phyloP scores from a whole-genome alignment of 192 early-diverging fungal genomes.

The Umbelopsis vinacea region DNA sequence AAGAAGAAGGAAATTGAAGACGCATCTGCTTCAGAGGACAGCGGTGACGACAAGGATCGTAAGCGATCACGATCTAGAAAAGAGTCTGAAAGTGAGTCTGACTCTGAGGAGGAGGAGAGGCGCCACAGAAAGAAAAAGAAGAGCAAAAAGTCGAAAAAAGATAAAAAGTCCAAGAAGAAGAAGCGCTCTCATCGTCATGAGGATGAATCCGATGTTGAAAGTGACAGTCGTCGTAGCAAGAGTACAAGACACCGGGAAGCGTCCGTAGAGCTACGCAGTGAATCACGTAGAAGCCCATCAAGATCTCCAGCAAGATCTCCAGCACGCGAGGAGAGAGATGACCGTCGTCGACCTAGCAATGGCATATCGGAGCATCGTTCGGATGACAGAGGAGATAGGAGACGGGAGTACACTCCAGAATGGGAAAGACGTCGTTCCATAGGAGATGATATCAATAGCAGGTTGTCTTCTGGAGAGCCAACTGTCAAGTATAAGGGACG shows the following conservation, averaged over 20 bases:
- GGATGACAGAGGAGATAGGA: not conserved
- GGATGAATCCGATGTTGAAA: not conserved
- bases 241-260: not conserved
- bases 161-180: constrained; percentile 35
- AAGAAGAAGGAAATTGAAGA: constrained; percentile 32
- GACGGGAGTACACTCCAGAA: constrained; percentile 28
- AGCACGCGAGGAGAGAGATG: not conserved
- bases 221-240: constrained; percentile 25
- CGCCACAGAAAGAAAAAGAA: constrained; percentile 40
- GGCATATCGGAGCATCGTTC: not conserved
- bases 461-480: constrained; percentile 36
- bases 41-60: constrained; percentile 19
- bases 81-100: constrained; percentile 28
- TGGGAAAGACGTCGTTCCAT: constrained; percentile 35
- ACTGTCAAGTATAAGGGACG: constrained; percentile 59
- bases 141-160: constrained; percentile 44
- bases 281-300: not conserved
- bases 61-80: constrained; percentile 31
- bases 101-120: constrained; percentile 39
- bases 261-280: no score
- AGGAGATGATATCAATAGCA: constrained; percentile 22
- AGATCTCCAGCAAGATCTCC: constrained; percentile 11
- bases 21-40: constrained; percentile 26
- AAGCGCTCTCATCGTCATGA: constrained; percentile 32
- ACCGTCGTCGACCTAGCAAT: not conserved